phyloP scores from a whole-genome alignment of 2,329 filamentous ascomycete species.

The Diplocarpon rosae region DNA sequence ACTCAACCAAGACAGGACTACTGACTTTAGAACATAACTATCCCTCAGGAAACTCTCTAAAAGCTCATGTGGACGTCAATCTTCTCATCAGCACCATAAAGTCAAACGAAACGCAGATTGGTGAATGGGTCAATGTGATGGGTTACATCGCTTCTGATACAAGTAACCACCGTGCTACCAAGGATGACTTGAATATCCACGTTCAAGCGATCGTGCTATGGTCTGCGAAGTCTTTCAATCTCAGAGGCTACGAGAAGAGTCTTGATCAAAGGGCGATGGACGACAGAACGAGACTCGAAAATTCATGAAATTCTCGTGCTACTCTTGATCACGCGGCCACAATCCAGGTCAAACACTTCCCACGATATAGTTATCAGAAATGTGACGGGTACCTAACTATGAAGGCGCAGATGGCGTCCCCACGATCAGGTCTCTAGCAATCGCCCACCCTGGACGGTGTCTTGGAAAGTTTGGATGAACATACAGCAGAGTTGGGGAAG shows the following conservation, averaged over 20 bases:
- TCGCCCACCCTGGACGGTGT: too few relatives aligned
- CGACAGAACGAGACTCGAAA: neutral
- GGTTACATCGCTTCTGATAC: slow-evolving; percentile 51
- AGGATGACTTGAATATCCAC: slow-evolving; percentile 28
- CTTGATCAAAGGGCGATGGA: slow-evolving; percentile 5
- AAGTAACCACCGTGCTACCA: slow-evolving; percentile 6
- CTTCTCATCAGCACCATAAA: slow-evolving; percentile 58
- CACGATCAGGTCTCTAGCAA: too few relatives aligned
- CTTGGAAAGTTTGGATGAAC: neutral
- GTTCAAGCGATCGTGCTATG: slow-evolving; percentile 73
- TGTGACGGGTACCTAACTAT: too few relatives aligned
- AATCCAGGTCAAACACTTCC: too few relatives aligned
- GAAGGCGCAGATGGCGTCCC: too few relatives aligned
- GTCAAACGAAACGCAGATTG: slow-evolving; percentile 52
- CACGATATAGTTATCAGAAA: too few relatives aligned
- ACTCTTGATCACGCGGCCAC: too few relatives aligned
- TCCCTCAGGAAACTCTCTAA: slow-evolving; percentile 35
- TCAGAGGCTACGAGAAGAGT: slow-evolving; percentile 56
- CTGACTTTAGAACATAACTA: slow-evolving; percentile 60
- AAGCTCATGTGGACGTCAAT: slow-evolving; percentile 56
- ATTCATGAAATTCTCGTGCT: neutral
- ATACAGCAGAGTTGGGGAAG: too few relatives aligned
- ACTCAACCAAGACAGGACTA: slow-evolving; percentile 43
- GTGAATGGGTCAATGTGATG: slow-evolving; percentile 84
- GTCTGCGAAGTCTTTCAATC: slow-evolving; percentile 60